Conservation (phyloP, 176 grass and related monocot species). For the Chrysopogon serrulatus region DNA sequence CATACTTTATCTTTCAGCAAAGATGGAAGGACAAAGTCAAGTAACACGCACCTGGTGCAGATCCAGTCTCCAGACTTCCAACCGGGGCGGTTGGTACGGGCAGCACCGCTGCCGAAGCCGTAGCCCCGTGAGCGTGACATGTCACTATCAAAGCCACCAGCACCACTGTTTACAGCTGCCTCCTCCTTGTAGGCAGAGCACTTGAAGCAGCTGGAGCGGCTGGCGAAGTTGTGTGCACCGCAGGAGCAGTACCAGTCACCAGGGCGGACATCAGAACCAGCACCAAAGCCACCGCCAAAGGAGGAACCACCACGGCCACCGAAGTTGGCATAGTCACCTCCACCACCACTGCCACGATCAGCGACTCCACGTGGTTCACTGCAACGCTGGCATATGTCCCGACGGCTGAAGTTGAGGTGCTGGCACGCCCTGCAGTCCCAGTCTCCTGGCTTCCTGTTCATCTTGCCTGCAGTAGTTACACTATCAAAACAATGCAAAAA, state of each 20-base stretch:
- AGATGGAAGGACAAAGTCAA: background rate
- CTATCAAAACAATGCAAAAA: conserved; percentile 23
- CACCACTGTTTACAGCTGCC: conserved; percentile 52
- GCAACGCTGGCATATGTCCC: conserved; percentile 87
- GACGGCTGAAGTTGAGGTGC: conserved; percentile 97
- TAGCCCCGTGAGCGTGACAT: conserved; percentile 64
- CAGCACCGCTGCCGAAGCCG: conserved; percentile 53
- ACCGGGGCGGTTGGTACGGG: conserved; percentile 50
- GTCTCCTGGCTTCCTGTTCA: conserved; percentile 99
- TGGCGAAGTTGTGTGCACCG: conserved; percentile 92
- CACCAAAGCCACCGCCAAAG: conserved; percentile 44
- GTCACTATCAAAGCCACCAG: conserved; percentile 62
- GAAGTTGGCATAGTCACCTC: conserved; percentile 65
- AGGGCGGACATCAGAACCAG: conserved; percentile 81
- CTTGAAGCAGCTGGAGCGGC: conserved; percentile 96
- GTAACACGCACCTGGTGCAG: conserved; percentile 73
- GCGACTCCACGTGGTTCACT: conserved; percentile 52
- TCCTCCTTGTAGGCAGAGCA: conserved; percentile 83
- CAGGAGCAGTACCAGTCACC: conserved; percentile 96
- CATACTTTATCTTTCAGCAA: background rate
- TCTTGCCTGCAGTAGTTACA: conserved; percentile 43
- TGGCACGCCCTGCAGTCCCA: conserved; percentile 98
- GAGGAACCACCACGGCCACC: conserved; percentile 62
- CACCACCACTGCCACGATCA: conserved; percentile 45
- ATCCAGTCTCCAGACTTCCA: conserved; percentile 98